These are phyloP conservation scores for Dactylellina leptospora DNA, from an alignment of 2,329 filamentous ascomycete species.

Conservation along the genomic window DNA sequence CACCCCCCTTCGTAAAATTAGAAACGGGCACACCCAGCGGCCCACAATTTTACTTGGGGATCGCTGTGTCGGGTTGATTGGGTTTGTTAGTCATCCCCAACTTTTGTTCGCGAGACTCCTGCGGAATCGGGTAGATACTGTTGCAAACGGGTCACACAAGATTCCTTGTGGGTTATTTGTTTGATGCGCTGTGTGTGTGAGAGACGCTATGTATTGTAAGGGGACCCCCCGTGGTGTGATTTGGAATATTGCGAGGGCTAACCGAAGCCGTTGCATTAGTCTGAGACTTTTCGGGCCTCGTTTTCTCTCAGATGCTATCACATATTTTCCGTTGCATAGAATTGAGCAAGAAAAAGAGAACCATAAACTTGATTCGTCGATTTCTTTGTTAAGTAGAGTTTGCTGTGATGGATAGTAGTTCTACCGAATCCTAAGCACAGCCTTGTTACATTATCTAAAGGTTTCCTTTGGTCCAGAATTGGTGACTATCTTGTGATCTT, in stretches of 20 bases:
- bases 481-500: too few species aligned
- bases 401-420: too few species aligned
- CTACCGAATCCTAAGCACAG: too few species aligned
- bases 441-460: too few species aligned
- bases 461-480: too few species aligned
- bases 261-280: neutral
- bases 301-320: conserved; percentile 13
- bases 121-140: neutral
- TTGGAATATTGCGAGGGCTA: neutral
- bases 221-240: neutral
- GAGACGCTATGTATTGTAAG: too few species aligned
- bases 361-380: neutral
- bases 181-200: too few species aligned
- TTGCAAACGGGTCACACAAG: neutral
- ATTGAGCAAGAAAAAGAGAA: neutral
- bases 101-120: conserved; percentile 5
- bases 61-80: conserved; percentile 27
- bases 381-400: too few species aligned
- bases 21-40: too few species aligned
- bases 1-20: conserved; percentile 2
- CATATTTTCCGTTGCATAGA: neutral
- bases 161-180: too few species aligned
- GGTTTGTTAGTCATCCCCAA: conserved; percentile 7
- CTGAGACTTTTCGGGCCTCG: too few species aligned
- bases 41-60: neutral